Percentiles rank a stretch among this genome's conserved stretches.
These are phyloP conservation scores for Trichophyton schoenleinii DNA, from an alignment of 2,329 filamentous ascomycete genomes.

Conservation along the genomic window DNA sequence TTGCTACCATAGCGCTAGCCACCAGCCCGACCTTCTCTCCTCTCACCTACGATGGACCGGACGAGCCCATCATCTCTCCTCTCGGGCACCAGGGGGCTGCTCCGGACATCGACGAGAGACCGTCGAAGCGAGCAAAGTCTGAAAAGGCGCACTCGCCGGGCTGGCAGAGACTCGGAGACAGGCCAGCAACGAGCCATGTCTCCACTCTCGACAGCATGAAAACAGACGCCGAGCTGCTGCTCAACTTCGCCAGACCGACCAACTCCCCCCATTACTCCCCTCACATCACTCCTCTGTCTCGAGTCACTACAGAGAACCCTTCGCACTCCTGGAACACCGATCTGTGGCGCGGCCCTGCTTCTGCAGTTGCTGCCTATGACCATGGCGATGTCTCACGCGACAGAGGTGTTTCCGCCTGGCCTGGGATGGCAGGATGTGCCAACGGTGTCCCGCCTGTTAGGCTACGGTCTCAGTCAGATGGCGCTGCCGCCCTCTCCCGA, in stretches of 20 bases:
- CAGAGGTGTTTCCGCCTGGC: not conserved
- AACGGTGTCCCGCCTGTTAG: conserved; percentile 19
- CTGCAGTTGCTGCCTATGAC: not conserved
- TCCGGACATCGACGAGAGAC: conserved; percentile 29
- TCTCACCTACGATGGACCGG: conserved; percentile 21
- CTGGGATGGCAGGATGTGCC: conserved; percentile 5
- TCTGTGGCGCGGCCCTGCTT: not conserved
- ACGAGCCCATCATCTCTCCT: conserved; percentile 8
- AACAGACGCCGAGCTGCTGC: conserved; percentile 37
- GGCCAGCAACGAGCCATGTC: conserved; percentile 22
- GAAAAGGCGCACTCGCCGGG: conserved; percentile 40
- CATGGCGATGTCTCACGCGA: not conserved
- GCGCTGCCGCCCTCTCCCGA: conserved; percentile 28
- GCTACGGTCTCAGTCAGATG: conserved; percentile 32
- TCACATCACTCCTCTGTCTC: not conserved
- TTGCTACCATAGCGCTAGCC: conserved; percentile 40
- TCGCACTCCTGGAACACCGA: not conserved
- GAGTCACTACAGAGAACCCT: not conserved
- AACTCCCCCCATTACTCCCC: conserved; percentile 18
- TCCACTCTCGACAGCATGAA: conserved; percentile 25
- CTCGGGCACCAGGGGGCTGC: conserved; percentile 1
- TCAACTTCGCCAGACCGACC: conserved; percentile 33
- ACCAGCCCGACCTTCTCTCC: conserved; percentile 35
- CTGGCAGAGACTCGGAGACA: conserved; percentile 19
- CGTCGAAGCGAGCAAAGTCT: conserved; percentile 49